phyloP scores from a whole-genome alignment of 2,329 filamentous ascomycete genomes.

The Myriosclerotinia duriaeana region DNA sequence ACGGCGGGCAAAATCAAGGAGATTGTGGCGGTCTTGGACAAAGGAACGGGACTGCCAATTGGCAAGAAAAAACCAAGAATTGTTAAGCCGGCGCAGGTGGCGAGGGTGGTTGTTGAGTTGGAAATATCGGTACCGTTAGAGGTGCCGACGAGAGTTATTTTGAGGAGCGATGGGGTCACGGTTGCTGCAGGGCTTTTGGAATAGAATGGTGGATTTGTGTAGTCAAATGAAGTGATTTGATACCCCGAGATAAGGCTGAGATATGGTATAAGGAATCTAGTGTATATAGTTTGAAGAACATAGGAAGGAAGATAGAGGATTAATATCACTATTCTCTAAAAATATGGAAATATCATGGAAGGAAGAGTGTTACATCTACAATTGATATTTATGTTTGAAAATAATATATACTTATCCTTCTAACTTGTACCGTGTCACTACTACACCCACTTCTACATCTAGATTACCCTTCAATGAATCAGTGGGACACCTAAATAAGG shows the following conservation, averaged over 20 bases:
- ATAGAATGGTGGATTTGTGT: conserved; percentile 11
- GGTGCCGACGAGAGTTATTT: conserved; percentile 73
- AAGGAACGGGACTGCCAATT: conserved; percentile 65
- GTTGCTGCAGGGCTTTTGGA: conserved; percentile 86
- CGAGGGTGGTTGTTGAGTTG: conserved; percentile 73
- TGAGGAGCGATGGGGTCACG: conserved; percentile 78
- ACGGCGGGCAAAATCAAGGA: conserved; percentile 71
- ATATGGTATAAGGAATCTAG: neutral
- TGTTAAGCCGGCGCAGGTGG: conserved; percentile 75
- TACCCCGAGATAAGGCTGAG: neutral
- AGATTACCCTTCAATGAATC: neutral
- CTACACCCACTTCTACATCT: neutral
- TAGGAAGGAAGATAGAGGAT: too few species aligned
- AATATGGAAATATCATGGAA: neutral
- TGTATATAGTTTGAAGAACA: neutral
- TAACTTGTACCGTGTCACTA: neutral
- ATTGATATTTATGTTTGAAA: neutral
- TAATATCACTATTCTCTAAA: neutral
- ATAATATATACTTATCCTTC: neutral
- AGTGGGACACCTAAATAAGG: too few species aligned
- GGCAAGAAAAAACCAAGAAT: conserved; percentile 83
- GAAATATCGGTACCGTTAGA: conserved; percentile 76
- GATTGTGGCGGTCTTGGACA: conserved; percentile 74
- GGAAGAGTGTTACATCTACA: neutral
- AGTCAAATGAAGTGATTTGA: neutral